These are phyloP conservation scores for Pseudoperonospora humuli DNA, from an alignment of 352 stramenopile genomes.

Conservation along the genomic window DNA sequence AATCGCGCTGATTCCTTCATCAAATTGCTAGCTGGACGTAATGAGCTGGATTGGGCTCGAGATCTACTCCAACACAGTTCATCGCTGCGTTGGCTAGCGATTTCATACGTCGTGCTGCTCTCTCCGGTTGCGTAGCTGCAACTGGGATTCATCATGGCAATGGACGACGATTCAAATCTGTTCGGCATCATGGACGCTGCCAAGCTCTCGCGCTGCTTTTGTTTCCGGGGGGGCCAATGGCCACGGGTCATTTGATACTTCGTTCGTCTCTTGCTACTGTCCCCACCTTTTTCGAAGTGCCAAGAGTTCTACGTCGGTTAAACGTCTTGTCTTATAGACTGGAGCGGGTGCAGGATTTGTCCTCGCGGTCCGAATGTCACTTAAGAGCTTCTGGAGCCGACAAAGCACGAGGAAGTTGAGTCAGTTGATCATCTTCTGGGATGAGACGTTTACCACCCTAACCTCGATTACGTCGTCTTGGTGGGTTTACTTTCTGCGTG, in stretches of 20 bases:
- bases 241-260: neutral
- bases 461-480: no score
- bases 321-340: no score
- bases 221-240: constrained; percentile 3
- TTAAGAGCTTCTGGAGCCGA: constrained; percentile 5
- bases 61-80: constrained; percentile 12
- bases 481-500: no score
- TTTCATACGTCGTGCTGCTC: constrained; percentile 18
- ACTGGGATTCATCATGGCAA: constrained; percentile 19
- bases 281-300: no score
- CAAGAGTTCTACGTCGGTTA: no score
- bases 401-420: constrained; percentile 12
- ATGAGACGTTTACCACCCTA: no score
- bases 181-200: constrained; percentile 8
- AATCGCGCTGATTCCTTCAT: constrained; percentile 19
- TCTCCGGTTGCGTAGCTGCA: constrained; percentile 21
- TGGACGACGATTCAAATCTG: constrained; percentile 11
- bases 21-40: constrained; percentile 6
- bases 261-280: no score
- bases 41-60: constrained; percentile 8
- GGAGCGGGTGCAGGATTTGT: constrained; percentile 18
- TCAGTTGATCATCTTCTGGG: no score
- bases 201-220: constrained; percentile 5
- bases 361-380: constrained; percentile 19
- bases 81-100: constrained; percentile 11